Percentiles rank a stretch among this genome's conserved stretches.
phyloP scores from a whole-genome alignment of 2,329 filamentous ascomycete genomes.

The Hysterium pulicare region DNA sequence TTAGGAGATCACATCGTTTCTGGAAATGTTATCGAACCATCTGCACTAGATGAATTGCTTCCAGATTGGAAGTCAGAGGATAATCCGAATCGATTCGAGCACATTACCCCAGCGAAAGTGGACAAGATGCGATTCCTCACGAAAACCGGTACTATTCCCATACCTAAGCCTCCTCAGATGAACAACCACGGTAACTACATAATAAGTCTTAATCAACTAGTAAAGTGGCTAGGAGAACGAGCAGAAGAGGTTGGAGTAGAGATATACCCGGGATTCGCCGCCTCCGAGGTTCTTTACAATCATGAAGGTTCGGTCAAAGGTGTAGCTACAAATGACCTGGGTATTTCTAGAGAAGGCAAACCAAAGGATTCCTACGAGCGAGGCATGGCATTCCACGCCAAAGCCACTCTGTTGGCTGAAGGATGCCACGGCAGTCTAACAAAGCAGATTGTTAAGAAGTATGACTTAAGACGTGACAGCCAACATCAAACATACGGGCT shows the following conservation, averaged over 20 bases:
- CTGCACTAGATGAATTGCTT: constrained; percentile 81
- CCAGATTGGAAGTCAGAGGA: constrained; percentile 90
- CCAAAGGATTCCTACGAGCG: constrained; percentile 90
- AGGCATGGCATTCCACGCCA: constrained; percentile 96
- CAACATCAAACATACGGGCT: constrained; percentile 94
- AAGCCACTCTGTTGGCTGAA: constrained; percentile 87
- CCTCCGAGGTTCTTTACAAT: constrained; percentile 85
- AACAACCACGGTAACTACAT: constrained; percentile 98
- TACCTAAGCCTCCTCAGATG: constrained; percentile 95
- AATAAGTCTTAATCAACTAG: constrained; percentile 89
- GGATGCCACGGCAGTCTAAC: constrained; percentile 93
- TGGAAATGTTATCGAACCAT: constrained; percentile 90
- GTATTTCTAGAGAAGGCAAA: constrained; percentile 75
- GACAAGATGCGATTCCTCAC: constrained; percentile 96
- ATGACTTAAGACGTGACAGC: constrained; percentile 81
- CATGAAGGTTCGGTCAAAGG: constrained; percentile 85
- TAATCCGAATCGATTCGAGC: constrained; percentile 83
- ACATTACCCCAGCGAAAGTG: constrained; percentile 75
- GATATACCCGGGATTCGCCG: constrained; percentile 93
- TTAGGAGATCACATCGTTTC: constrained; percentile 93
- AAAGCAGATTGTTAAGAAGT: constrained; percentile 94
- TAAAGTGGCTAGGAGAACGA: constrained; percentile 91
- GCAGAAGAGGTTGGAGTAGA: constrained; percentile 97
- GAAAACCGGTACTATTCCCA: constrained; percentile 69
- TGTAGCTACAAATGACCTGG: constrained; percentile 93